Evolutionary conservation across 345 rosid species (phyloP).

Genomic region (Hibiscus mutabilis): DNA sequence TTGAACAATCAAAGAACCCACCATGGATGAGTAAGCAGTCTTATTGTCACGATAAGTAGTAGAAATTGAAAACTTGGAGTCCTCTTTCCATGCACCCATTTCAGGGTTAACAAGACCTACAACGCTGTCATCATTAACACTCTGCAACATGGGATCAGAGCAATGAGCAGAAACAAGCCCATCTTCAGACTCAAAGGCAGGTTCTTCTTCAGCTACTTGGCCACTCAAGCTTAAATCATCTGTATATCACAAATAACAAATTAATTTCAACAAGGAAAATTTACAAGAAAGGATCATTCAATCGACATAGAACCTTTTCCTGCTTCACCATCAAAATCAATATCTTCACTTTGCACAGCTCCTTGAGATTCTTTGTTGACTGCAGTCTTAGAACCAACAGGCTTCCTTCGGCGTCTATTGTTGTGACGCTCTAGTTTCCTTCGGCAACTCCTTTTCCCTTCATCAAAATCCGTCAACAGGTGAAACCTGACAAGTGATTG

Average conservation of each 20-base stretch:
- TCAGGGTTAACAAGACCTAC: conserved; percentile 38
- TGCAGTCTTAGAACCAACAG: conserved; percentile 32
- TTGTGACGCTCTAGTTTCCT: conserved; percentile 93
- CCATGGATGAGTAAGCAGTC: conserved; percentile 78
- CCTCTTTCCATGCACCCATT: conserved; percentile 40
- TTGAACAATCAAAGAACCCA: conserved; percentile 32
- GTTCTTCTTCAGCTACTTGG: conserved; percentile 51
- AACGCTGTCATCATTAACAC: conserved; percentile 48
- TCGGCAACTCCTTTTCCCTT: conserved; percentile 89
- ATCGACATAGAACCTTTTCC: conserved; percentile 44
- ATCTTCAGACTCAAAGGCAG: conserved; percentile 52
- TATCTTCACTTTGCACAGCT: conserved; percentile 33
- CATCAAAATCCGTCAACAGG: conserved; percentile 73
- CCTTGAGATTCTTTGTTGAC: conserved; percentile 34
- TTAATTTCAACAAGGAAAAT: not conserved
- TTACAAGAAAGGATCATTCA: not conserved
- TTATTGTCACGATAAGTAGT: no score
- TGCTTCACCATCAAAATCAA: conserved; percentile 45
- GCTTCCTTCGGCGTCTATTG: conserved; percentile 68
- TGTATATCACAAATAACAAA: conserved; percentile 17
- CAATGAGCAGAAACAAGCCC: conserved; percentile 34
- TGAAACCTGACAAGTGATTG: conserved; percentile 61
- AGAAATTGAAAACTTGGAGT: conserved; percentile 47
- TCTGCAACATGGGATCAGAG: conserved; percentile 46
- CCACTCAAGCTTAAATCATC: conserved; percentile 43